Conservation (phyloP, 768 basidiomycete species). For the Rhodotorula paludigena region DNA sequence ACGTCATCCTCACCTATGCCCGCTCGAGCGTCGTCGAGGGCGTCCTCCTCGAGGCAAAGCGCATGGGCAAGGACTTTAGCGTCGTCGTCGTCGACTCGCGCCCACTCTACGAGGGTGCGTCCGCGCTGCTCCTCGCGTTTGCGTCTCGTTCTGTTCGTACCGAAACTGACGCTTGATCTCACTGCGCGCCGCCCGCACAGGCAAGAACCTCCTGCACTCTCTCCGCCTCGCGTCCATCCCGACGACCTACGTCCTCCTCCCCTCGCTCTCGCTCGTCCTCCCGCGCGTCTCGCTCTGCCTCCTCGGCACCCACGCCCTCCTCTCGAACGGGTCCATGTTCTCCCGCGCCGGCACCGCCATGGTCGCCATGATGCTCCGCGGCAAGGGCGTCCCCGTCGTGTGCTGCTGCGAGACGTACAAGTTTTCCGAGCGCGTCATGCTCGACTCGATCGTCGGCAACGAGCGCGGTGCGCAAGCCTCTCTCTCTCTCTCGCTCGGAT, state of each 20-base stretch:
- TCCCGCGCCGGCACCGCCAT: constrained; percentile 91
- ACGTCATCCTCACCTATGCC: constrained; percentile 87
- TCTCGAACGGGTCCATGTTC: constrained; percentile 89
- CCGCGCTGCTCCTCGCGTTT: neutral
- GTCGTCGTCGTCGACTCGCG: constrained; percentile 93
- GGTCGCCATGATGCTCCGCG: constrained; percentile 93
- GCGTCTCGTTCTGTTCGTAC: neutral
- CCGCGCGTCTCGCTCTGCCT: constrained; percentile 77
- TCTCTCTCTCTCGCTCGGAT: constrained; percentile 3
- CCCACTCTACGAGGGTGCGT: constrained; percentile 78
- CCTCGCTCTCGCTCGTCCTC: constrained; percentile 73
- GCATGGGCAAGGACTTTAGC: constrained; percentile 70
- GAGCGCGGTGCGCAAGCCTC: constrained; percentile 65
- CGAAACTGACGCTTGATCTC: neutral
- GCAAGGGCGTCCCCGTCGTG: constrained; percentile 81
- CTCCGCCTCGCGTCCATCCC: constrained; percentile 67
- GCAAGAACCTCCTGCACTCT: constrained; percentile 68
- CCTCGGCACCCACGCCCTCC: constrained; percentile 87
- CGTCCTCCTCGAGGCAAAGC: constrained; percentile 70
- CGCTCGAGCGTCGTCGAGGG: constrained; percentile 93
- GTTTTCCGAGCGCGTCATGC: constrained; percentile 82
- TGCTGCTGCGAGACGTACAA: constrained; percentile 99
- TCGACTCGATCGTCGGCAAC: constrained; percentile 93
- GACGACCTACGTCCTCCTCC: constrained; percentile 85
- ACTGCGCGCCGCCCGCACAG: constrained; percentile 49